Conservation (phyloP, 768 basidiomycete species). For the Steccherinum ochraceum region DNA sequence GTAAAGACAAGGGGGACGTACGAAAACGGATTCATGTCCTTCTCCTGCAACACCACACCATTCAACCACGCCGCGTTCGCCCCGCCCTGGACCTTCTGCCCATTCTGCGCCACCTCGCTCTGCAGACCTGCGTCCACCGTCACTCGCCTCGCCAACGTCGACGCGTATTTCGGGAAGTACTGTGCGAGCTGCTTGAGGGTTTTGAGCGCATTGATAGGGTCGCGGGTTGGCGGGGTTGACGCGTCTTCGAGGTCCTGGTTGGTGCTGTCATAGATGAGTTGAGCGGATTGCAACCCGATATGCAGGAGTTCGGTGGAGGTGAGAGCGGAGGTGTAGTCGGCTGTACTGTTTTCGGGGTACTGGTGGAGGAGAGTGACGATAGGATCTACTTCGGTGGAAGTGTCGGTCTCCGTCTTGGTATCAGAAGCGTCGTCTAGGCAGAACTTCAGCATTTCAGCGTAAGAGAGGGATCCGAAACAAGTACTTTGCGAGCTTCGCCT, state of each 20-base stretch:
- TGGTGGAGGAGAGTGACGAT: constrained; percentile 20
- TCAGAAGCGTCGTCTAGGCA: not conserved
- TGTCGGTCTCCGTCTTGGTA: not conserved
- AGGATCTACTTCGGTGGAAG: constrained; percentile 12
- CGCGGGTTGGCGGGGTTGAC: not conserved
- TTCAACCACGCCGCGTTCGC: constrained; percentile 74
- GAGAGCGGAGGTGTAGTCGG: constrained; percentile 16
- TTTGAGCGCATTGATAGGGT: constrained; percentile 32
- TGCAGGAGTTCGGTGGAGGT: constrained; percentile 38
- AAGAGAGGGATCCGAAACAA: no score
- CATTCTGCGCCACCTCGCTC: constrained; percentile 54
- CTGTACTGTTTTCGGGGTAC: constrained; percentile 17
- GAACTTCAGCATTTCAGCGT: no score
- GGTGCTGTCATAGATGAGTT: constrained; percentile 61
- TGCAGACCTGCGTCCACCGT: constrained; percentile 40
- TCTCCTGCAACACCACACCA: constrained; percentile 52
- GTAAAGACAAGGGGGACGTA: constrained; percentile 19
- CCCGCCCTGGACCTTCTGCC: constrained; percentile 45
- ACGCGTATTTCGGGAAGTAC: constrained; percentile 85
- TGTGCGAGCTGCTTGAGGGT: constrained; percentile 68
- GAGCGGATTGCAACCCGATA: constrained; percentile 68
- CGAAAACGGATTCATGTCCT: constrained; percentile 69
- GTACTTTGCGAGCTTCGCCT: constrained; percentile 30
- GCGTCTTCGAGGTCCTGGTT: constrained; percentile 8
- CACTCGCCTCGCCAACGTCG: constrained; percentile 67